Percentiles rank a stretch among this genome's conserved stretches.
These are phyloP conservation scores for Botrytis cinerea DNA, from an alignment of 2,329 filamentous ascomycete genomes.

Conservation along the genomic window DNA sequence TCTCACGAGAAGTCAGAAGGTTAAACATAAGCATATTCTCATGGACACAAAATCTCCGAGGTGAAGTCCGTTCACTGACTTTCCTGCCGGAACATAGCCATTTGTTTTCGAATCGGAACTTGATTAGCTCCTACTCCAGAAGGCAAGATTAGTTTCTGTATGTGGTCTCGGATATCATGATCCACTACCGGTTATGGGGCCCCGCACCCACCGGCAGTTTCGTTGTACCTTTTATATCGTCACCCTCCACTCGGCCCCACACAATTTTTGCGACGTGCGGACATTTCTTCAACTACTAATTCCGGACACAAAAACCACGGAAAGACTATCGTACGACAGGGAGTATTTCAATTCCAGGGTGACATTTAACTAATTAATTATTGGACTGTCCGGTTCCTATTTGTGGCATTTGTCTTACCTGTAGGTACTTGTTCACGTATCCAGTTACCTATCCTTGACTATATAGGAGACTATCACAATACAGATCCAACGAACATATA, in stretches of 20 bases:
- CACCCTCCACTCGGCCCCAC: background rate
- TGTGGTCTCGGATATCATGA: background rate
- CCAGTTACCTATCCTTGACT: background rate
- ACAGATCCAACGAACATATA: background rate
- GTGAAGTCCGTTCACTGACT: background rate
- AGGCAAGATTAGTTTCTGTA: background rate
- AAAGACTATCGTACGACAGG: background rate
- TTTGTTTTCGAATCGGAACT: background rate
- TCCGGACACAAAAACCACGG: background rate
- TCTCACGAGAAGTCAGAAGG: background rate
- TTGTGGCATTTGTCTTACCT: background rate
- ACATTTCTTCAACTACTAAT: background rate
- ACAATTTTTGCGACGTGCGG: background rate
- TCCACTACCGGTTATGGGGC: background rate
- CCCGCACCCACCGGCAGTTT: background rate
- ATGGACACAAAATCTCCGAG: background rate
- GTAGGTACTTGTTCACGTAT: background rate
- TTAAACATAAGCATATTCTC: background rate
- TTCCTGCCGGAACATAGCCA: background rate
- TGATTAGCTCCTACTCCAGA: background rate
- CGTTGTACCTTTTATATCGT: background rate
- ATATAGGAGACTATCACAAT: background rate
- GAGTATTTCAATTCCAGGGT: background rate
- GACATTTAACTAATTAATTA: background rate
- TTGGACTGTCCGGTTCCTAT: background rate